A percentile compares a stretch with the other conserved stretches of the same genome.
These are phyloP conservation scores for Microdochium trichocladiopsis DNA, from an alignment of 2,329 filamentous ascomycete species.

Conservation along the genomic window DNA sequence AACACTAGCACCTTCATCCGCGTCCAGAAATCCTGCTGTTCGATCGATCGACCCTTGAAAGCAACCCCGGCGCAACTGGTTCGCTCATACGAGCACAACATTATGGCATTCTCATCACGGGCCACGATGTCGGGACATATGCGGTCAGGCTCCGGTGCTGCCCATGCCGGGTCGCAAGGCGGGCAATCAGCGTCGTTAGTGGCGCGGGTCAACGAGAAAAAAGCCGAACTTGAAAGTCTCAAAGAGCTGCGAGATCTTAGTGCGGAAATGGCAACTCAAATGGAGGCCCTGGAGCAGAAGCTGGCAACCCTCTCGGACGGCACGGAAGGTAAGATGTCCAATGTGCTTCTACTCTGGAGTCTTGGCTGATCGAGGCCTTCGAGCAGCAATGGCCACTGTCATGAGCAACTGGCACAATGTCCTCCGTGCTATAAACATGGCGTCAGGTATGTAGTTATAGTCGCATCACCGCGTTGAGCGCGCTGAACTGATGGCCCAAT, in stretches of 20 bases:
- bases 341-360: no score
- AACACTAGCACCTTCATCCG: no score
- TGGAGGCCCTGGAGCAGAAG: slow-evolving; percentile 76
- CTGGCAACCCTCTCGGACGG: slow-evolving; percentile 71
- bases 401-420: slow-evolving; percentile 86
- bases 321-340: slow-evolving; percentile 62
- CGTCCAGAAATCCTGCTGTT: no score
- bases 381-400: slow-evolving; percentile 70
- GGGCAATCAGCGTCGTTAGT: slow-evolving; percentile 65
- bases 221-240: slow-evolving; percentile 71
- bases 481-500: not conserved
- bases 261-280: slow-evolving; percentile 70
- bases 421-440: slow-evolving; percentile 78
- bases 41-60: no score
- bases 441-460: slow-evolving; percentile 55
- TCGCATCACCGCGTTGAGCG: not conserved
- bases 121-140: slow-evolving; percentile 56
- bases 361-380: slow-evolving; percentile 9
- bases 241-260: slow-evolving; percentile 74
- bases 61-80: not conserved
- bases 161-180: slow-evolving; percentile 29
- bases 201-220: slow-evolving; percentile 78
- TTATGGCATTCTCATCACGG: slow-evolving; percentile 50
- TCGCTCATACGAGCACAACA: slow-evolving; percentile 3
- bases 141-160: slow-evolving; percentile 51